phyloP scores from a whole-genome alignment of 2,329 filamentous ascomycete genomes.

The Cladosporium sphaerospermum region DNA sequence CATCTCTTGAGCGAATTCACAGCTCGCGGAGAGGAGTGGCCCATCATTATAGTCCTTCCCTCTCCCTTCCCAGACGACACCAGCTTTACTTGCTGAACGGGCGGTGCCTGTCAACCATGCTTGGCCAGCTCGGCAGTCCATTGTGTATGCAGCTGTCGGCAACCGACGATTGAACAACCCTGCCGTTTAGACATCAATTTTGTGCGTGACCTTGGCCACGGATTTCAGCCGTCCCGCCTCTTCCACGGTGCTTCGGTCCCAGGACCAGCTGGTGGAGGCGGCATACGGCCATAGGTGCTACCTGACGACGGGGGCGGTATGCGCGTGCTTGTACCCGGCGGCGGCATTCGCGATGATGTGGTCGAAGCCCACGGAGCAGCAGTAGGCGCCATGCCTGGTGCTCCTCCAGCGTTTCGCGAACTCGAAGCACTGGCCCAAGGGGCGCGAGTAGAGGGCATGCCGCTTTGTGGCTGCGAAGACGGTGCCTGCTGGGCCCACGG shows the following conservation, averaged over 20 bases:
- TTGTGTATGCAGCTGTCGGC: not conserved
- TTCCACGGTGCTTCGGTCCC: constrained; percentile 6
- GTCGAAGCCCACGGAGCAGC: constrained; percentile 20
- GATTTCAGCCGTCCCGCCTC: not conserved
- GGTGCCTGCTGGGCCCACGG: constrained; percentile 21
- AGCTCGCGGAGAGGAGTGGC: too few species aligned
- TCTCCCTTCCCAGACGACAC: not conserved
- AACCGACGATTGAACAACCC: not conserved
- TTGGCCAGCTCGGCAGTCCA: not conserved
- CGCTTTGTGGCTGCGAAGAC: constrained; percentile 20
- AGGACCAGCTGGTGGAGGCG: not conserved
- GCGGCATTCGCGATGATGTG: constrained; percentile 3
- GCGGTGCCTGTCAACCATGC: not conserved
- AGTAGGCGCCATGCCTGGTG: constrained; percentile 11
- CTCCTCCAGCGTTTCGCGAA: not conserved
- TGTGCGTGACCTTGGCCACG: not conserved
- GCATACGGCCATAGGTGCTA: constrained; percentile 2
- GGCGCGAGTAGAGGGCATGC: constrained; percentile 25
- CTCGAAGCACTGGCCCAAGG: constrained; percentile 18
- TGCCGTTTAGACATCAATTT: too few species aligned
- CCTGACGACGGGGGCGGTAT: not conserved
- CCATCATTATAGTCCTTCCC: not conserved
- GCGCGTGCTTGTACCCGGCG: not conserved
- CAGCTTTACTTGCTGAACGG: not conserved
- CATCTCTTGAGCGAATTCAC: too few species aligned